Evolutionary conservation across 306 rosid species (phyloP).

Genomic region (Vigna nakashimae): DNA sequence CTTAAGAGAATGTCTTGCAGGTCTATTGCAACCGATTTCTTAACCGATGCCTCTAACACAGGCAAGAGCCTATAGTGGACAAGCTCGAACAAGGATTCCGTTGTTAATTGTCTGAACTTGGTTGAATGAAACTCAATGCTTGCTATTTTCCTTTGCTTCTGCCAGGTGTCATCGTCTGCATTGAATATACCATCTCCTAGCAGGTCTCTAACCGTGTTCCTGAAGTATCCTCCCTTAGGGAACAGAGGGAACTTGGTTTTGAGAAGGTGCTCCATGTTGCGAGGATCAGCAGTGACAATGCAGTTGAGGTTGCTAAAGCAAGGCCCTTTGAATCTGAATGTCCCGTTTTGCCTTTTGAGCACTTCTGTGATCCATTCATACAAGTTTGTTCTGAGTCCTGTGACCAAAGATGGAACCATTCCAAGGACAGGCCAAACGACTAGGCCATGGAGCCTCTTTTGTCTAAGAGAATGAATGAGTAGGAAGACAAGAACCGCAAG

Average conservation of each 20-base stretch:
- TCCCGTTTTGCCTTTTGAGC: constrained; percentile 57
- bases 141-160: constrained; percentile 79
- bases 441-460: constrained; percentile 64
- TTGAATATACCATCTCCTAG: constrained; percentile 87
- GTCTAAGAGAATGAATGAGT: constrained; percentile 67
- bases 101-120: constrained; percentile 67
- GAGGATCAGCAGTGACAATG: constrained; percentile 81
- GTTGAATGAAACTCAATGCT: constrained; percentile 91
- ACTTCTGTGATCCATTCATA: constrained; percentile 78
- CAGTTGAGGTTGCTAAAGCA: constrained; percentile 70
- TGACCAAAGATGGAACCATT: constrained; percentile 76
- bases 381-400: constrained; percentile 49
- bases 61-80: constrained; percentile 73
- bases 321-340: constrained; percentile 77
- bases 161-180: constrained; percentile 86
- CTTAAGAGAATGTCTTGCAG: constrained; percentile 82
- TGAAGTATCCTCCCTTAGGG: constrained; percentile 83
- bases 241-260: constrained; percentile 70
- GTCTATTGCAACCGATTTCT: constrained; percentile 49
- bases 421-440: constrained; percentile 84
- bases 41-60: constrained; percentile 56
- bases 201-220: constrained; percentile 71
- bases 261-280: constrained; percentile 85
- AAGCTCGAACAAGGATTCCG: constrained; percentile 65
- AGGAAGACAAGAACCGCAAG: constrained; percentile 66